Evolutionary conservation across 352 stramenopile species (phyloP).

Genomic region (Paralagenidium karlingii): DNA sequence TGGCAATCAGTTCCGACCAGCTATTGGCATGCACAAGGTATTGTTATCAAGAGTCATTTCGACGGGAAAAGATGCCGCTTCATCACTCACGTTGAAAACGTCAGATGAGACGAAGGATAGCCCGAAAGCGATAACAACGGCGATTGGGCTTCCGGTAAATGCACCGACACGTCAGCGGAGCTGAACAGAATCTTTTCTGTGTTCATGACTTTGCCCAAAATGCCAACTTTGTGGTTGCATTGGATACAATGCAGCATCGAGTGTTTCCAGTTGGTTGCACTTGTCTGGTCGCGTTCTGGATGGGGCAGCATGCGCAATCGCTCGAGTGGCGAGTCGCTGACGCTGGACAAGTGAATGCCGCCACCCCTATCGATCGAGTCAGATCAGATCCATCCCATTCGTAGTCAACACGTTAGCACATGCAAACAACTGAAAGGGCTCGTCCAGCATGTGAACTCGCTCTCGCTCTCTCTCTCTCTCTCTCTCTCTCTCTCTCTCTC

Average conservation of each 20-base stretch:
- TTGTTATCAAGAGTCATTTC: too few relatives aligned
- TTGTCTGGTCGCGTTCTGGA: slow-evolving; percentile 18
- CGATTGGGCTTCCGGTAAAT: slow-evolving; percentile 57
- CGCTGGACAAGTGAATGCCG: slow-evolving; percentile 58
- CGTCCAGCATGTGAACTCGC: background rate
- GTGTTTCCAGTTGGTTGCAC: slow-evolving; percentile 40
- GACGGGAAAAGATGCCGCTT: too few relatives aligned
- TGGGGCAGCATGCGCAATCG: slow-evolving; percentile 20
- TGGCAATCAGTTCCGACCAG: slow-evolving; percentile 69
- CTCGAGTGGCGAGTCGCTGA: slow-evolving; percentile 45
- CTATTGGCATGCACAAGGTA: too few relatives aligned
- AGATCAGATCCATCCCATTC: background rate
- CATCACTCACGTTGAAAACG: slow-evolving; percentile 63
- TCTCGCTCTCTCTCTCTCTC: too few relatives aligned
- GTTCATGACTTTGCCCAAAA: slow-evolving; percentile 39
- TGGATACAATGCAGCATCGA: slow-evolving; percentile 54
- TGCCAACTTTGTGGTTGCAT: slow-evolving; percentile 47
- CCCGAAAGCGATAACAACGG: slow-evolving; percentile 58
- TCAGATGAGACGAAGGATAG: slow-evolving; percentile 58
- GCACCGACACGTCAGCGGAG: slow-evolving; percentile 41
- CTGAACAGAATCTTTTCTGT: slow-evolving; percentile 66
- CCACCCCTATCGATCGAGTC: slow-evolving; percentile 18
- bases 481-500: too few relatives aligned
- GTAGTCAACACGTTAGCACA: background rate
- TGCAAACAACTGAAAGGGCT: background rate